Evolutionary conservation across 306 rosid genomes (phyloP).

Genomic region (Elaeagnus macrophylla): DNA sequence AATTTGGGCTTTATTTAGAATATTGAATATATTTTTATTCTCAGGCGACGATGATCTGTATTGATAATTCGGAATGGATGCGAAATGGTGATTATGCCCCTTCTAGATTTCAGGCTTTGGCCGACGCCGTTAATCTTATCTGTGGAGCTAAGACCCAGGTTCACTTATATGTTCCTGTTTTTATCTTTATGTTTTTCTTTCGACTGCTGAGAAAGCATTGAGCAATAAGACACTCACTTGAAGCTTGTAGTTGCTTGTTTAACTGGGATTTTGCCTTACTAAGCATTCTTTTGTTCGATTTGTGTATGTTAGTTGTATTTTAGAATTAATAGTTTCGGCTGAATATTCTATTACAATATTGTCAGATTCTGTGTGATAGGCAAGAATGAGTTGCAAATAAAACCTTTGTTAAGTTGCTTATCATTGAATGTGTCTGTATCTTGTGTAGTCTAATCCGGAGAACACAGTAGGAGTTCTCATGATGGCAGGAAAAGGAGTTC

Average conservation of each 20-base stretch:
- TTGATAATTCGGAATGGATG: conserved; percentile 98
- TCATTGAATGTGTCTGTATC: conserved; percentile 13
- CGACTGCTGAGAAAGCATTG: neutral
- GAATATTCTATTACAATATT: too few relatives aligned
- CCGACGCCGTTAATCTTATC: conserved; percentile 81
- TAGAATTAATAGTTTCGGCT: too few relatives aligned
- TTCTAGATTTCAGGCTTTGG: conserved; percentile 78
- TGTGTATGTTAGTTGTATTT: too few relatives aligned
- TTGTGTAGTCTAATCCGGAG: conserved; percentile 79
- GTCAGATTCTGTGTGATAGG: neutral
- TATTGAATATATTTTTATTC: neutral
- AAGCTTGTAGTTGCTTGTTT: neutral
- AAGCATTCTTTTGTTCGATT: too few relatives aligned
- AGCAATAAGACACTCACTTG: neutral
- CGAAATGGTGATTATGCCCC: conserved; percentile 89
- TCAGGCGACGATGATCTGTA: conserved; percentile 81
- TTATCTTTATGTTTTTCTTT: neutral
- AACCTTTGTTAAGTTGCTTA: neutral
- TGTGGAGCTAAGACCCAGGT: conserved; percentile 99
- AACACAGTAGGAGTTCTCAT: conserved; percentile 89
- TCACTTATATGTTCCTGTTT: neutral
- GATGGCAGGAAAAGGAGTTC: conserved; percentile 36
- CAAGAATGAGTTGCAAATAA: neutral
- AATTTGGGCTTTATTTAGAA: too few relatives aligned
- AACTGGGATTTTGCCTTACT: too few relatives aligned